Conservation (phyloP, 441 rosid species). For the Bocquillonia castaneifolia region DNA sequence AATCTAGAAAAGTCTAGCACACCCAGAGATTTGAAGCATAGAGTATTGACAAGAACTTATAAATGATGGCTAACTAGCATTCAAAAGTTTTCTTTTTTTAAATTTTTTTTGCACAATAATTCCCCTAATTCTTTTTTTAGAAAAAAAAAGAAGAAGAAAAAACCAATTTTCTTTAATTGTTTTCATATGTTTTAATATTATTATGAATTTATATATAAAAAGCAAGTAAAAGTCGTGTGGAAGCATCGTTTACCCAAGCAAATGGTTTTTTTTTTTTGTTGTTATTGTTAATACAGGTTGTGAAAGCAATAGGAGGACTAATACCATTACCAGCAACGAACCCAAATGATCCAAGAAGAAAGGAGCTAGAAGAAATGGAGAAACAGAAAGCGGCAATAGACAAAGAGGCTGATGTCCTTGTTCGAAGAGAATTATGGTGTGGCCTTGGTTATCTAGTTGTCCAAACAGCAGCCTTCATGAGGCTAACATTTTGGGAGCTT, state of each 20-base stretch:
- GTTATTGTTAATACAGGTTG: conserved; percentile 48
- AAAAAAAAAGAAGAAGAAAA: no score
- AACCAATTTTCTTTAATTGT: no score
- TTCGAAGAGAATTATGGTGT: conserved; percentile 65
- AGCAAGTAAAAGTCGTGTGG: not conserved
- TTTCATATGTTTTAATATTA: no score
- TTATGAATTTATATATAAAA: no score
- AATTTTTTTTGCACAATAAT: no score
- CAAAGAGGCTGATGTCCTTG: conserved; percentile 46
- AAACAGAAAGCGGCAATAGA: conserved; percentile 53
- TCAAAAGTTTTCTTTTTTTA: not conserved
- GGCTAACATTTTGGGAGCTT: conserved; percentile 95
- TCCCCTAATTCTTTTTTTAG: no score
- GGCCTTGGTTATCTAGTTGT: conserved; percentile 65
- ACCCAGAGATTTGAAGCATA: no score
- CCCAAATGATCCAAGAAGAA: conserved; percentile 46
- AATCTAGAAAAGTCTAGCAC: not conserved
- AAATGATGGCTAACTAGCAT: not conserved
- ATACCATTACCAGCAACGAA: conserved; percentile 49
- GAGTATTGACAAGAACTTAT: no score
- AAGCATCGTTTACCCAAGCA: conserved; percentile 46
- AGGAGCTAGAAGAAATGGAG: conserved; percentile 57
- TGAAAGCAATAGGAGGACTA: conserved; percentile 57
- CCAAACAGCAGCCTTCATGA: conserved; percentile 87
- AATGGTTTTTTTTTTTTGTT: conserved; percentile 24